phyloP scores from a whole-genome alignment of 768 basidiomycete species.

The Lactarius quietus region DNA sequence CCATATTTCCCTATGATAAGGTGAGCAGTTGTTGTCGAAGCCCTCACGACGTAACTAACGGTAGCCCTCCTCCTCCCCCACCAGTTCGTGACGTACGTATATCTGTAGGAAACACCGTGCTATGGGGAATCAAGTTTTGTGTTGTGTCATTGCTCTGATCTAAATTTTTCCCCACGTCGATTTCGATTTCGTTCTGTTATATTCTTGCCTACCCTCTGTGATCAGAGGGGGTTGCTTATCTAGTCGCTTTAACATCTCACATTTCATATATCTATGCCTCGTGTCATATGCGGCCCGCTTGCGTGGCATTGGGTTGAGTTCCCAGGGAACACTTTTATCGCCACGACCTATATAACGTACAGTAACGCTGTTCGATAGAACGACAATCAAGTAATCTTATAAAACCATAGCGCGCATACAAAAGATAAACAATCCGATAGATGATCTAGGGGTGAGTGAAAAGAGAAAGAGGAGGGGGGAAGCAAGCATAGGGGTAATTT shows the following conservation, averaged over 20 bases:
- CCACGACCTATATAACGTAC: conserved; percentile 22
- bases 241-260: neutral
- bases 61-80: neutral
- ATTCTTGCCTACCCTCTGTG: neutral
- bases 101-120: conserved; percentile 8
- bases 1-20: conserved; percentile 53
- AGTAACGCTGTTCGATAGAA: conserved; percentile 22
- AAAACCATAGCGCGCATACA: neutral
- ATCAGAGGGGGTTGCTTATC: too few species aligned
- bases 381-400: conserved; percentile 17
- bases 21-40: conserved; percentile 33
- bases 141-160: conserved; percentile 1
- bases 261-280: conserved; percentile 7
- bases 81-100: conserved; percentile 25
- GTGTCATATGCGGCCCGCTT: conserved; percentile 13
- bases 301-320: conserved; percentile 17
- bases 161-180: neutral
- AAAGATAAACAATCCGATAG: neutral
- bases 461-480: neutral
- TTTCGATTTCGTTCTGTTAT: conserved; percentile 16
- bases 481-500: neutral
- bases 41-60: neutral
- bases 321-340: conserved; percentile 12
- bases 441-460: neutral
- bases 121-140: neutral